Base-by-base conservation (phyloP, 2,329 filamentous ascomycete species). In the Westerdykella ornata region DNA sequence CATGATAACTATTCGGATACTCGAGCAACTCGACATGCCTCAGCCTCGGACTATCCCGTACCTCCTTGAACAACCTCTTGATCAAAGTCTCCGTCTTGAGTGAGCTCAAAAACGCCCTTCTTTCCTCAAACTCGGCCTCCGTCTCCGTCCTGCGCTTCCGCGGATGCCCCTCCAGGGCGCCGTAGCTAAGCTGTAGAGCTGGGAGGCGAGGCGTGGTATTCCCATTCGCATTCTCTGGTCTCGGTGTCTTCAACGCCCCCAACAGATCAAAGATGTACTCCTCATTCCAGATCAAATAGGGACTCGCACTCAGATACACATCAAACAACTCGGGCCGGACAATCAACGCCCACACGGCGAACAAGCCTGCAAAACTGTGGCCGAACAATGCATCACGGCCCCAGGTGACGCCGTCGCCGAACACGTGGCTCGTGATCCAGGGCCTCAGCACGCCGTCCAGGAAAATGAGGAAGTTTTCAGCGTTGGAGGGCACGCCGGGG, bases 281-380 rank as follows among this genome's bases (percentile, higher is more conserved):
- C 3, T 64, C 51, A 45, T 69, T 70, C 65, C 66, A 72, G 64
- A 67, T 72, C 9, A 69, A 65, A 1, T 62, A 66, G 0, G 69
- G 70, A 35, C 70, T 72, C 5, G 60, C 65, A 1, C 67, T 65
- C 12, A 71, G 56, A 43, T 61, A 68, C n/a, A 54, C 59, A 38
- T 69, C 51, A 28, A 71, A 72, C 2, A 57, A 49, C 0, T 41
- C 35, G 1, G 66, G 60, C 9, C 54, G 46, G 0, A 62, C 70
- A 41, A 69, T 69, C 11, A 72, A 52, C 0, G 63, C 50, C 42
- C 70, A 63, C 3, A 73, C 57, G 0, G 59, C 49, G 31, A 71
- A 71, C 1, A 72, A 51, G 0, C 68, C 70, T 3, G 70, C 69
- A 16, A 66, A 71, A 0, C 68, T 72, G 38, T 72, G 70, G 0